Evolutionary conservation across 352 stramenopile species (phyloP).

Genomic region (Phytophthora pluvialis): DNA sequence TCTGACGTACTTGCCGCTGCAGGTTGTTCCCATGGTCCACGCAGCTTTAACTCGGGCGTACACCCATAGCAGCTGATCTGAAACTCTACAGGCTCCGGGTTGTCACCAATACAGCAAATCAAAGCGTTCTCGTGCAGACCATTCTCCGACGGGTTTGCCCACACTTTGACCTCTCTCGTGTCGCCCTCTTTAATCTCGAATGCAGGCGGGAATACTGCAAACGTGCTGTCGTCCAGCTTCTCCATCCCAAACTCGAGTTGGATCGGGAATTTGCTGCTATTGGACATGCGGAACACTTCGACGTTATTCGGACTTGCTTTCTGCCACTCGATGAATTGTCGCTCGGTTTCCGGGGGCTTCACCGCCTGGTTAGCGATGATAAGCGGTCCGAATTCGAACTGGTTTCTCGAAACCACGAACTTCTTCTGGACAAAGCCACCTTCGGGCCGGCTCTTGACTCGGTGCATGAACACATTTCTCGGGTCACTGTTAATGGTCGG

Average conservation of each 20-base stretch:
- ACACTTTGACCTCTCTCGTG: constrained; percentile 92
- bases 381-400: constrained; percentile 95
- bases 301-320: constrained; percentile 76
- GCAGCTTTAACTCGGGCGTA: constrained; percentile 74
- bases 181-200: constrained; percentile 90
- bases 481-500: constrained; percentile 94
- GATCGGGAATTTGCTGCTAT: constrained; percentile 81
- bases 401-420: constrained; percentile 89
- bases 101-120: constrained; percentile 92
- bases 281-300: constrained; percentile 93
- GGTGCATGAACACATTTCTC: constrained; percentile 95
- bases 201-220: constrained; percentile 73
- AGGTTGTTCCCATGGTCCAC: constrained; percentile 87
- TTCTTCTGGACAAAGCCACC: constrained; percentile 85
- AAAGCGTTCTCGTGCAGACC: constrained; percentile 79
- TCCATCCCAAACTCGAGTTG: constrained; percentile 68
- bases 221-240: constrained; percentile 40
- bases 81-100: constrained; percentile 91
- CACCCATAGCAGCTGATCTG: constrained; percentile 88
- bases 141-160: constrained; percentile 81
- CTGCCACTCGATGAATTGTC: constrained; percentile 55
- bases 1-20: constrained; percentile 61
- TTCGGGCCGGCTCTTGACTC: constrained; percentile 84
- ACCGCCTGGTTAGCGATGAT: constrained; percentile 52
- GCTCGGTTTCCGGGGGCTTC: constrained; percentile 43